A percentile compares a stretch with the other conserved stretches of the same genome.
Evolutionary conservation across 2,329 filamentous ascomycete species (phyloP).

Genomic region (Cadophora gregata): DNA sequence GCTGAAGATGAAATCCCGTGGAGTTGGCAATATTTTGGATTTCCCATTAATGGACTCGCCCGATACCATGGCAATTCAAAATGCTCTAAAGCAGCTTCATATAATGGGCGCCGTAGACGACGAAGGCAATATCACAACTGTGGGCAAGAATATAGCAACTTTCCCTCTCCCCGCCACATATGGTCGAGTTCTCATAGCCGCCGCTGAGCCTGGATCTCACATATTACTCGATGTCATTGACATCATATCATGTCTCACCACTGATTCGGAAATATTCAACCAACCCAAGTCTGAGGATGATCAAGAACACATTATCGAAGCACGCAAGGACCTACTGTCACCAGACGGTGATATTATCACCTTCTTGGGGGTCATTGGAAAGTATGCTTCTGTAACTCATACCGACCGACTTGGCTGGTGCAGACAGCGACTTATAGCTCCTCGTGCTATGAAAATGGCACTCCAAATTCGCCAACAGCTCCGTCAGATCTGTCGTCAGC

Average conservation of each 20-base stretch:
- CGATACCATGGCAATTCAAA: slow-evolving; percentile 76
- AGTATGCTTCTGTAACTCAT: slow-evolving; percentile 61
- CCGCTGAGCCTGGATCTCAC: slow-evolving; percentile 70
- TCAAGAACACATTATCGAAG: slow-evolving; percentile 58
- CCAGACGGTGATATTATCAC: slow-evolving; percentile 71
- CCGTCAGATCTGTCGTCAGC: slow-evolving; percentile 59
- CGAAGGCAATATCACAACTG: slow-evolving; percentile 72
- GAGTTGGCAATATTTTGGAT: slow-evolving; percentile 77
- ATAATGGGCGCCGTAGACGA: slow-evolving; percentile 78
- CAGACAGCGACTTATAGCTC: slow-evolving; percentile 60
- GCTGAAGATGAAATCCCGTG: slow-evolving; percentile 91
- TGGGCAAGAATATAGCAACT: slow-evolving; percentile 78
- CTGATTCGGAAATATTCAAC: slow-evolving; percentile 67
- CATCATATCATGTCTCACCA: slow-evolving; percentile 70
- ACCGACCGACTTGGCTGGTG: slow-evolving; percentile 61
- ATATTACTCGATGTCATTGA: slow-evolving; percentile 87
- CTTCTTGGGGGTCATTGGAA: slow-evolving; percentile 67
- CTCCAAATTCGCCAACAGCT: slow-evolving; percentile 67
- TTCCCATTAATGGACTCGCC: slow-evolving; percentile 90
- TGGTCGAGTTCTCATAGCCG: slow-evolving; percentile 82
- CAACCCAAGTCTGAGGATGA: slow-evolving; percentile 64
- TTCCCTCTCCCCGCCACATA: slow-evolving; percentile 84
- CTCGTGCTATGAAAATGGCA: slow-evolving; percentile 66
- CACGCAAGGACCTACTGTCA: slow-evolving; percentile 62
- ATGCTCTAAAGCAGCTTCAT: slow-evolving; percentile 80